These are phyloP conservation scores for Lodderomyces orthopsilosis DNA, from an alignment of 1,139 yeast species.

Conservation along the genomic window DNA sequence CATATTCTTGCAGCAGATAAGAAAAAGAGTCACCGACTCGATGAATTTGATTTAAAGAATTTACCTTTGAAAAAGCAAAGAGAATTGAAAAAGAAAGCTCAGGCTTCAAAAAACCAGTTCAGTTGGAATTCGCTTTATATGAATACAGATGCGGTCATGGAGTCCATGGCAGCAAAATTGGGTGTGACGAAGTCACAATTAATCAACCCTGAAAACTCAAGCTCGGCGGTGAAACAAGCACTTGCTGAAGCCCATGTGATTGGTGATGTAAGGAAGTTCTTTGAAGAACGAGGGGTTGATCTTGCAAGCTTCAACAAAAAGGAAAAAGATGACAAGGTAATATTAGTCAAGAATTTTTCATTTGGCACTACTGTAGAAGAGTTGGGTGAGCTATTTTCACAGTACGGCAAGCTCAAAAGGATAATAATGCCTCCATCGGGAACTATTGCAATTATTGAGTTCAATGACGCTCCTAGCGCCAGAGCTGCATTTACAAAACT, in stretches of 20 bases:
- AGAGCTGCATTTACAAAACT: conserved; percentile 86
- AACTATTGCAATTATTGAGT: conserved; percentile 93
- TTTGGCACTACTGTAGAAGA: conserved; percentile 81
- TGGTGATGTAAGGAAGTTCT: conserved; percentile 84
- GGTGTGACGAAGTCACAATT: conserved; percentile 82
- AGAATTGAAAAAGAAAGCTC: conserved; percentile 77
- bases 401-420: conserved; percentile 76
- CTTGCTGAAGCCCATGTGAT: conserved; percentile 96
- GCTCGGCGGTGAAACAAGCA: conserved; percentile 95
- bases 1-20: conserved; percentile 86
- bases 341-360: conserved; percentile 87
- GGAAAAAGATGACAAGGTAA: conserved; percentile 78
- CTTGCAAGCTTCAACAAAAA: conserved; percentile 65
- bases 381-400: conserved; percentile 74
- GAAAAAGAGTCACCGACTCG: conserved; percentile 75
- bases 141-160: conserved; percentile 89
- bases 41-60: conserved; percentile 86
- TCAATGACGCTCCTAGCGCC: conserved; percentile 78
- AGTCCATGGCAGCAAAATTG: conserved; percentile 79
- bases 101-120: conserved; percentile 81
- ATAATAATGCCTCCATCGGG: conserved; percentile 96
- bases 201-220: conserved; percentile 82
- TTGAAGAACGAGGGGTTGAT: conserved; percentile 84
- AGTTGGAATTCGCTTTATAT: conserved; percentile 93
- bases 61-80: conserved; percentile 89